A percentile compares a stretch with the other conserved stretches of the same genome.
Conservation (phyloP, 805 yeast genomes). For the Ogataea trehaloabstinens region DNA sequence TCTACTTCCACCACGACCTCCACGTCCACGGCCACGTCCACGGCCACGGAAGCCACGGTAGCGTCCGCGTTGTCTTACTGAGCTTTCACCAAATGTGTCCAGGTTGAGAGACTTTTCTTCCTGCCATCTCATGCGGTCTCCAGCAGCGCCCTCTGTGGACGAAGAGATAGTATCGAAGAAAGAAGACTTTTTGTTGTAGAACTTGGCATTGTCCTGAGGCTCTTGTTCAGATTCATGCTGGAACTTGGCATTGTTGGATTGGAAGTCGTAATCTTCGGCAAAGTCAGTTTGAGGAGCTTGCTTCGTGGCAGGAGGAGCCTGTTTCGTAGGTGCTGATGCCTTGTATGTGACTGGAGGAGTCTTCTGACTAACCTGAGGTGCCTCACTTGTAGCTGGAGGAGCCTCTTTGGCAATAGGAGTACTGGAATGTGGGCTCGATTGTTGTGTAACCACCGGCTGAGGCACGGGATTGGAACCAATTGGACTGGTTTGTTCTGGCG, state of each 20-base stretch:
- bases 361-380: constrained; percentile 8
- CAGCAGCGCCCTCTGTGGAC: constrained; percentile 48
- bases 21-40: constrained; percentile 41
- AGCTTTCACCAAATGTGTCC: constrained; percentile 82
- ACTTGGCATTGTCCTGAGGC: constrained; percentile 31
- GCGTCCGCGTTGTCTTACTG: constrained; percentile 39
- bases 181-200: constrained; percentile 78
- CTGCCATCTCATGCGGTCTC: constrained; percentile 56
- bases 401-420: constrained; percentile 1
- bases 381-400: constrained; percentile 8
- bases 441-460: constrained; percentile 11
- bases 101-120: constrained; percentile 70
- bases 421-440: constrained; percentile 9
- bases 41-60: constrained; percentile 51
- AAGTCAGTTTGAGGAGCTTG: not conserved
- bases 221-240: constrained; percentile 38
- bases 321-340: constrained; percentile 3
- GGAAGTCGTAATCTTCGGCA: constrained; percentile 66
- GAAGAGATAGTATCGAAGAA: constrained; percentile 87
- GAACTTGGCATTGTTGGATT: constrained; percentile 69
- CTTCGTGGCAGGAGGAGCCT: constrained; percentile 2
- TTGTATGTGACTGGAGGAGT: constrained; percentile 12
- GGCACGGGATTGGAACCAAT: not conserved
- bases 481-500: not conserved
- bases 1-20: constrained; percentile 30